phyloP scores from a whole-genome alignment of 495 filamentous ascomycete genomes.

The Hypomontagnella monticulosa region DNA sequence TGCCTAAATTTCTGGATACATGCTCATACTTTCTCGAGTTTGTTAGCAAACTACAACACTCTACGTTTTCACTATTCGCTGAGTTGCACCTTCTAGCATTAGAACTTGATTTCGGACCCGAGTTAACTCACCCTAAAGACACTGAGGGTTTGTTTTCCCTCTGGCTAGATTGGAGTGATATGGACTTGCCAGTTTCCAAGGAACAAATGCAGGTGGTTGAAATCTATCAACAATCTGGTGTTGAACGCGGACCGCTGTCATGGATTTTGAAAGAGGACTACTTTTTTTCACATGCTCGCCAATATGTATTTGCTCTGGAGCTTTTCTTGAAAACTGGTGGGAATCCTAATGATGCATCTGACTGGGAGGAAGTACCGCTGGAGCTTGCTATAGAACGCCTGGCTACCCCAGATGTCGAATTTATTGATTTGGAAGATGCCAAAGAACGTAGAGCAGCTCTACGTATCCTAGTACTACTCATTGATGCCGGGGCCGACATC shows the following conservation, averaged over 20 bases:
- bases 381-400: not conserved
- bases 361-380: not conserved
- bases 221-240: not conserved
- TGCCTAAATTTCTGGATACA: no score
- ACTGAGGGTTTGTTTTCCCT: no score
- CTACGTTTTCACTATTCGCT: no score
- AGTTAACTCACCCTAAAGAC: no score
- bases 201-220: not conserved
- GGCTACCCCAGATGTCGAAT: not conserved
- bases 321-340: not conserved
- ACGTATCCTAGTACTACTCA: not conserved
- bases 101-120: no score
- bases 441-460: not conserved
- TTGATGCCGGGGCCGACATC: conserved; percentile 1
- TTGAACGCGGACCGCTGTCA: not conserved
- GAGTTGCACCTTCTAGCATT: no score
- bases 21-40: no score
- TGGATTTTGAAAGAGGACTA: no score
- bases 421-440: not conserved
- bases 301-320: not conserved
- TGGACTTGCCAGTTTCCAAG: no score
- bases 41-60: no score
- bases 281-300: no score
- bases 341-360: not conserved
- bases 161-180: no score